phyloP scores from a whole-genome alignment of 495 filamentous ascomycete species.

The Penicillium subrubescens region DNA sequence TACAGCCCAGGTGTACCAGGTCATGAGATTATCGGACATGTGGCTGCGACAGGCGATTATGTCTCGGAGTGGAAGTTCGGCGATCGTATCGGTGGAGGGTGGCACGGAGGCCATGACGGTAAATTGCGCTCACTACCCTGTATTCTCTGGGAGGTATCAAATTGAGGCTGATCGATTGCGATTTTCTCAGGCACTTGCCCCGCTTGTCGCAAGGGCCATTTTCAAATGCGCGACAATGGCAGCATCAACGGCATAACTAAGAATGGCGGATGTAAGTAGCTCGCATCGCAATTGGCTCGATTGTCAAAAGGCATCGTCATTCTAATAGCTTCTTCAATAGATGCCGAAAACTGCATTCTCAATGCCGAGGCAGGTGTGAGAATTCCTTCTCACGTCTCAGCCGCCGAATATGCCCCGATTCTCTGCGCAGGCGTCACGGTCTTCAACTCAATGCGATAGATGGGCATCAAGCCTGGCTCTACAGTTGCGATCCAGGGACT shows the following conservation, averaged over 20 bases:
- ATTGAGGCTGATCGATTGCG: background rate
- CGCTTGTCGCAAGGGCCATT: conserved; percentile 50
- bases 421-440: conserved; percentile 74
- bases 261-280: conserved; percentile 49
- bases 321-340: conserved; percentile 11
- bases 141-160: background rate
- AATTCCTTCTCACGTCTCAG: conserved; percentile 59
- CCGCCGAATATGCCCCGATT: conserved; percentile 63
- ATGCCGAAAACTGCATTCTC: conserved; percentile 66
- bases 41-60: conserved; percentile 48
- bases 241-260: conserved; percentile 54
- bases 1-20: conserved; percentile 51
- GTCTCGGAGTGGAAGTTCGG: conserved; percentile 48
- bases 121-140: background rate
- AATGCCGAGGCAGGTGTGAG: conserved; percentile 63
- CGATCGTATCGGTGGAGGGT: conserved; percentile 55
- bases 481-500: conserved; percentile 67
- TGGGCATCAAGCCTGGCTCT: conserved; percentile 57
- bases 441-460: conserved; percentile 69
- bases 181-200: conserved; percentile 38
- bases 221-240: conserved; percentile 56
- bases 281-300: too few relatives aligned
- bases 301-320: background rate
- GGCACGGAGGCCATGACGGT: conserved; percentile 58
- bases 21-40: conserved; percentile 57